A percentile compares a stretch with the other conserved stretches of the same genome.
Evolutionary conservation across 352 stramenopile species (phyloP).

Genomic region (Paralagenidium karlingii): DNA sequence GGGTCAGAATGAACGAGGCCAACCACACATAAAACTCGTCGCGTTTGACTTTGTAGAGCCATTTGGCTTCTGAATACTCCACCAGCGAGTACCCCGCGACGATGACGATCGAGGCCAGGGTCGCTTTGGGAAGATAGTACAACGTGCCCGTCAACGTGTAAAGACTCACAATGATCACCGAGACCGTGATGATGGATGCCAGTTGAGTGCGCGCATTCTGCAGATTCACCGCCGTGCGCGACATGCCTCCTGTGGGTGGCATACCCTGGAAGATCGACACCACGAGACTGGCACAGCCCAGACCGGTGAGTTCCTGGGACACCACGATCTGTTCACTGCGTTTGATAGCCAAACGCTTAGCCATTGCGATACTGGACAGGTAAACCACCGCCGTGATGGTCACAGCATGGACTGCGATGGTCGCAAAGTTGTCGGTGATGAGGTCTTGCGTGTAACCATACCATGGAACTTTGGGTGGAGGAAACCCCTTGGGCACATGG

Average conservation of each 20-base stretch:
- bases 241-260: conserved; percentile 80
- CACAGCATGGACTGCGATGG: too few species aligned
- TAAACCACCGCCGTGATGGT: conserved; percentile 82
- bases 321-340: conserved; percentile 51
- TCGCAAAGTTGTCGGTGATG: conserved; percentile 44
- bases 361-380: conserved; percentile 85
- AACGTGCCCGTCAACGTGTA: conserved; percentile 78
- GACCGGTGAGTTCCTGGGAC: conserved; percentile 80
- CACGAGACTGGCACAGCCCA: conserved; percentile 78
- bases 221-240: conserved; percentile 84
- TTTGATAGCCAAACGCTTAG: conserved; percentile 69
- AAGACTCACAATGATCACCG: conserved; percentile 78
- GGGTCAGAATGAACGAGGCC: conserved; percentile 34
- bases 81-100: conserved; percentile 80
- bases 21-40: conserved; percentile 55
- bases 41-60: conserved; percentile 57
- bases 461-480: conserved; percentile 29
- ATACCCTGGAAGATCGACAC: conserved; percentile 78
- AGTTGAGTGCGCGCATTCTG: conserved; percentile 75
- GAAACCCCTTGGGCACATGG: conserved; percentile 62
- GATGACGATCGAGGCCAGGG: conserved; percentile 81
- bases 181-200: conserved; percentile 65
- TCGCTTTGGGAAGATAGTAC: conserved; percentile 76
- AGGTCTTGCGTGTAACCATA: conserved; percentile 46
- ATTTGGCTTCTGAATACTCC: conserved; percentile 71